Evolutionary conservation across 2,329 filamentous ascomycete genomes (phyloP).

Genomic region (Thyridium curvatum): DNA sequence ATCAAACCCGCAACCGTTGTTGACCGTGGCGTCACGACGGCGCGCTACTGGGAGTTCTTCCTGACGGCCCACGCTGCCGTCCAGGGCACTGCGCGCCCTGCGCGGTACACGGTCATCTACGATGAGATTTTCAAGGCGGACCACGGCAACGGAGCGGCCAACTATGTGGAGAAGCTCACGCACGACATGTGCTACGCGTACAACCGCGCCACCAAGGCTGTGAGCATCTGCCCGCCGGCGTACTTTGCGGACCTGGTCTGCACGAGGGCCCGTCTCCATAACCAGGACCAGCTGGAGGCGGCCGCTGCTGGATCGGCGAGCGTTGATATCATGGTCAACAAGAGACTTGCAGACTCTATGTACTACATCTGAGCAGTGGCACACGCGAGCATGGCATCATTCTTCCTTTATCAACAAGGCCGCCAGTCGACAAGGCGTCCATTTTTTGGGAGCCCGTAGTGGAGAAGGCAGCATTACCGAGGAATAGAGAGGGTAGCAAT

Average conservation of each 20-base stretch:
- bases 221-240: slow-evolving; percentile 79
- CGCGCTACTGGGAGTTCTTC: slow-evolving; percentile 77
- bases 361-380: slow-evolving; percentile 42
- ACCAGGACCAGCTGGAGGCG: slow-evolving; percentile 13
- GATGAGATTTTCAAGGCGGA: slow-evolving; percentile 58
- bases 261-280: slow-evolving; percentile 67
- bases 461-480: too few relatives aligned
- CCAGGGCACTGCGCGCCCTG: slow-evolving; percentile 64
- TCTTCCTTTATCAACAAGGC: too few relatives aligned
- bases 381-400: too few relatives aligned
- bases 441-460: too few relatives aligned
- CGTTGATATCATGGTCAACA: neutral
- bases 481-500: too few relatives aligned
- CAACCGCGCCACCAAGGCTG: slow-evolving; percentile 80
- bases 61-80: slow-evolving; percentile 69
- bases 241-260: slow-evolving; percentile 89
- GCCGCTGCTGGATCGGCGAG: slow-evolving; percentile 11
- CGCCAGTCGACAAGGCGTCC: too few relatives aligned
- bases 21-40: slow-evolving; percentile 74
- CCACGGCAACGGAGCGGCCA: slow-evolving; percentile 39
- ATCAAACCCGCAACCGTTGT: slow-evolving; percentile 72
- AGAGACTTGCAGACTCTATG: slow-evolving; percentile 33
- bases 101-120: slow-evolving; percentile 73
- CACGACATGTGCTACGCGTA: slow-evolving; percentile 79
- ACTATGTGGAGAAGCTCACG: slow-evolving; percentile 66